phyloP scores from a whole-genome alignment of 2,329 filamentous ascomycete genomes.

The Neonectria coccinea region DNA sequence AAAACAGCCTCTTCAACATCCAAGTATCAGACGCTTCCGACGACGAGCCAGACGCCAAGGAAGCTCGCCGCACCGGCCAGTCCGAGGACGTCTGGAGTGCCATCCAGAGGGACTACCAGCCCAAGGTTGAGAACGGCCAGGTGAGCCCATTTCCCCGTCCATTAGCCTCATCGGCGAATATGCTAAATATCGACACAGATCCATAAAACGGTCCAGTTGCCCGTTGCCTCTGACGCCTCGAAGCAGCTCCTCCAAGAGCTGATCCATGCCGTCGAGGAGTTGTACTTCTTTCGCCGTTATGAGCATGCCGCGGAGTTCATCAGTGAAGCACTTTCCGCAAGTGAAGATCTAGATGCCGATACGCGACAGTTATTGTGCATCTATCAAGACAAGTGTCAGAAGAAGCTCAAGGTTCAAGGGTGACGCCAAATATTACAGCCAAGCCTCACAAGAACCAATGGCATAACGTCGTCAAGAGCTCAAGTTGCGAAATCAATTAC shows the following conservation, averaged over 20 bases:
- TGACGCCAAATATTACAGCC: constrained; percentile 1
- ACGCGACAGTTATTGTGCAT: constrained; percentile 53
- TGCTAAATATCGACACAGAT: constrained; percentile 51
- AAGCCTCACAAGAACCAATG: not conserved
- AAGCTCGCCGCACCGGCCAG: constrained; percentile 55
- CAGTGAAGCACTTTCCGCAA: constrained; percentile 48
- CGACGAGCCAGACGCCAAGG: constrained; percentile 48
- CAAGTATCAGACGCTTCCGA: constrained; percentile 51
- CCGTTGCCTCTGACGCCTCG: constrained; percentile 51
- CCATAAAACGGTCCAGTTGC: constrained; percentile 56
- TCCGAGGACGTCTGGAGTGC: constrained; percentile 63
- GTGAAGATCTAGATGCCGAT: constrained; percentile 57
- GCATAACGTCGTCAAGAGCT: constrained; percentile 4
- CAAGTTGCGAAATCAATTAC: not conserved
- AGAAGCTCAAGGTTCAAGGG: constrained; percentile 43
- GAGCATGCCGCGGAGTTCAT: constrained; percentile 59
- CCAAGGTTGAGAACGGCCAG: constrained; percentile 67
- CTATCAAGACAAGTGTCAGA: constrained; percentile 58
- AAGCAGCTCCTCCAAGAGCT: constrained; percentile 64
- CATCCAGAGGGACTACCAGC: constrained; percentile 58
- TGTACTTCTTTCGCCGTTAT: constrained; percentile 66
- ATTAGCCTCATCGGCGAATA: not conserved
- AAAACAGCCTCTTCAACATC: constrained; percentile 48
- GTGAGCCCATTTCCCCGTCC: constrained; percentile 48
- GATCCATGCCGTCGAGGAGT: constrained; percentile 67